Evolutionary conservation across 2,329 filamentous ascomycete species (phyloP).

Genomic region (Ophiostoma himal-ulmi): DNA sequence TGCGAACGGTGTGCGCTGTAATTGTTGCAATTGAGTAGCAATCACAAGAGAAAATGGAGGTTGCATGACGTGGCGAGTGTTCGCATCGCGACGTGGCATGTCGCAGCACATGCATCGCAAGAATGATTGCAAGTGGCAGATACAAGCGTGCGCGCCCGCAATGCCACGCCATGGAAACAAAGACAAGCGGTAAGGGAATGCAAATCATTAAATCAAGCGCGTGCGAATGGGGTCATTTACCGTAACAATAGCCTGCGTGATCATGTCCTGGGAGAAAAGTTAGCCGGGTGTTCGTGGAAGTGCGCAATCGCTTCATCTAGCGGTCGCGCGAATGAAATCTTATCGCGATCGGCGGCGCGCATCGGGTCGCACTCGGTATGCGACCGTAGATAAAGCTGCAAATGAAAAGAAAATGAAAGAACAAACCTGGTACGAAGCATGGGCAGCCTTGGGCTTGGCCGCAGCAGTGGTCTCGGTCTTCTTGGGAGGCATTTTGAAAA

Average conservation of each 20-base stretch:
- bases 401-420: not conserved
- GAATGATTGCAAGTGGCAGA: not conserved
- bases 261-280: constrained; percentile 48
- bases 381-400: not conserved
- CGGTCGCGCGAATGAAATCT: constrained; percentile 11
- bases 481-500: constrained; percentile 54
- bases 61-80: constrained; percentile 19
- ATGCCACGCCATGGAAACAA: not conserved
- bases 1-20: not conserved
- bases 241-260: constrained; percentile 55
- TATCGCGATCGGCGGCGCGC: constrained; percentile 11
- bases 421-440: constrained; percentile 55
- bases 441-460: constrained; percentile 47
- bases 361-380: not conserved
- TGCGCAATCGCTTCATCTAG: constrained; percentile 12
- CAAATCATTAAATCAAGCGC: constrained; percentile 5
- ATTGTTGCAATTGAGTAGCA: not conserved
- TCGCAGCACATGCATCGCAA: constrained; percentile 11
- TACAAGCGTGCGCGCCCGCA: not conserved
- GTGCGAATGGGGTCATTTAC: constrained; percentile 40
- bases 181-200: constrained; percentile 25
- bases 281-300: constrained; percentile 13
- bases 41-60: not conserved
- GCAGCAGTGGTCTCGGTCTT: constrained; percentile 41
- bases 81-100: constrained; percentile 22